These are phyloP conservation scores for Boletus rex-veris DNA, from an alignment of 768 basidiomycete species.

Conservation along the genomic window DNA sequence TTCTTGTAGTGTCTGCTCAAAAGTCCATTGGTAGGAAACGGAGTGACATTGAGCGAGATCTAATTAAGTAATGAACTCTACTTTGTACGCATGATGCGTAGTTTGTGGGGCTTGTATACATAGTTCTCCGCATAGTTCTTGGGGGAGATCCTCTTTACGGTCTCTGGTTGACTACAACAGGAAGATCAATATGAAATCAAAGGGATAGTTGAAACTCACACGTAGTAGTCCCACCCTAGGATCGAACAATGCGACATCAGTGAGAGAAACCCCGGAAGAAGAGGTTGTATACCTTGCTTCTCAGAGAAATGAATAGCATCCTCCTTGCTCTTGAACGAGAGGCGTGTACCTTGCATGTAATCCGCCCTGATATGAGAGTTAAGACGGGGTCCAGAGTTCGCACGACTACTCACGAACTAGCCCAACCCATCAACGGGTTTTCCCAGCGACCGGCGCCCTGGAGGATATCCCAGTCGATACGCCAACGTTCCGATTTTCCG, in stretches of 20 bases:
- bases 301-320: slow-evolving; percentile 94
- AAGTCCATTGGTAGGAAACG: not conserved
- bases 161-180: slow-evolving; percentile 49
- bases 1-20: not conserved
- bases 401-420: slow-evolving; percentile 72
- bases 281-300: slow-evolving; percentile 72
- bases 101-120: slow-evolving; percentile 72
- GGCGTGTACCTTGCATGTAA: slow-evolving; percentile 89
- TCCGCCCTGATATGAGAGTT: slow-evolving; percentile 59
- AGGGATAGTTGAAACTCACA: slow-evolving; percentile 50
- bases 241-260: not conserved
- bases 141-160: slow-evolving; percentile 67
- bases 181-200: not conserved
- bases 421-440: slow-evolving; percentile 97
- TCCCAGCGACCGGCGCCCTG: slow-evolving; percentile 92
- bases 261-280: not conserved
- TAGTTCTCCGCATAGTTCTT: slow-evolving; percentile 94
- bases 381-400: not conserved
- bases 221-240: slow-evolving; percentile 90
- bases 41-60: not conserved
- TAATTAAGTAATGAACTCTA: slow-evolving; percentile 43
- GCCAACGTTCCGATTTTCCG: slow-evolving; percentile 83
- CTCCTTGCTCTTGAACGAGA: slow-evolving; percentile 82
- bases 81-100: slow-evolving; percentile 88
- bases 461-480: slow-evolving; percentile 92